Evolutionary conservation across 2,329 filamentous ascomycete species (phyloP).

Genomic region (Chaetothyriales sp.): DNA sequence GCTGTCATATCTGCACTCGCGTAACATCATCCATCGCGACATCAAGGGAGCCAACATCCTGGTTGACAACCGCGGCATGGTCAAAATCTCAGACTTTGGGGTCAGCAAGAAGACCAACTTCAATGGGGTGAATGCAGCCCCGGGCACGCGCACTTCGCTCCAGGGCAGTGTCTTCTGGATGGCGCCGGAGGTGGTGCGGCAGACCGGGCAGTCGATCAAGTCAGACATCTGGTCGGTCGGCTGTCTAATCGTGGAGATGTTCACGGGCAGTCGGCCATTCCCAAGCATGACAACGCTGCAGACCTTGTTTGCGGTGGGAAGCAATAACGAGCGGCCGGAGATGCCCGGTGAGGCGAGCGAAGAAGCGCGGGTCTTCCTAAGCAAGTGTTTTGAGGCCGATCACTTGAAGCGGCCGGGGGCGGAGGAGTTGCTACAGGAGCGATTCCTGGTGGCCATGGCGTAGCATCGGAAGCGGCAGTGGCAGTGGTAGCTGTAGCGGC

Average conservation of each 20-base stretch:
- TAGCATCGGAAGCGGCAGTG: neutral
- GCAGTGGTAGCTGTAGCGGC: too few relatives aligned
- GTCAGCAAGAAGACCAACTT: conserved; percentile 56
- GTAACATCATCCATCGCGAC: conserved; percentile 94
- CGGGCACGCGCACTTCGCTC: conserved; percentile 65
- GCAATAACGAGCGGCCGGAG: conserved; percentile 69
- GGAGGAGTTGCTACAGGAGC: conserved; percentile 71
- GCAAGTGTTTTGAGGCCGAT: conserved; percentile 87
- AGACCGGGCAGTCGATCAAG: conserved; percentile 94
- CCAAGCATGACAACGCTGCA: conserved; percentile 94
- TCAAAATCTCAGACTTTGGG: conserved; percentile 98
- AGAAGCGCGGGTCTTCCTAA: conserved; percentile 70
- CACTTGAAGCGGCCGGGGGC: conserved; percentile 83
- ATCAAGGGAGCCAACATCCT: conserved; percentile 99
- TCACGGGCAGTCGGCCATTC: conserved; percentile 91
- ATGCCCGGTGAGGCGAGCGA: conserved; percentile 74
- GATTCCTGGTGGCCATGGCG: conserved; percentile 39
- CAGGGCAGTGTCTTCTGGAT: conserved; percentile 99
- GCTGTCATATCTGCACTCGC: conserved; percentile 80
- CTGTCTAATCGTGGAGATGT: conserved; percentile 97
- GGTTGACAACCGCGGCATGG: conserved; percentile 95
- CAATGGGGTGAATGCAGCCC: conserved; percentile 44
- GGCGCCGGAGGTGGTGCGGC: conserved; percentile 95
- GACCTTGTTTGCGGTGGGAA: conserved; percentile 96
- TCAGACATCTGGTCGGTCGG: conserved; percentile 97